These are phyloP conservation scores for Gossypium davidsonii DNA, from an alignment of 441 rosid genomes.

Conservation along the genomic window DNA sequence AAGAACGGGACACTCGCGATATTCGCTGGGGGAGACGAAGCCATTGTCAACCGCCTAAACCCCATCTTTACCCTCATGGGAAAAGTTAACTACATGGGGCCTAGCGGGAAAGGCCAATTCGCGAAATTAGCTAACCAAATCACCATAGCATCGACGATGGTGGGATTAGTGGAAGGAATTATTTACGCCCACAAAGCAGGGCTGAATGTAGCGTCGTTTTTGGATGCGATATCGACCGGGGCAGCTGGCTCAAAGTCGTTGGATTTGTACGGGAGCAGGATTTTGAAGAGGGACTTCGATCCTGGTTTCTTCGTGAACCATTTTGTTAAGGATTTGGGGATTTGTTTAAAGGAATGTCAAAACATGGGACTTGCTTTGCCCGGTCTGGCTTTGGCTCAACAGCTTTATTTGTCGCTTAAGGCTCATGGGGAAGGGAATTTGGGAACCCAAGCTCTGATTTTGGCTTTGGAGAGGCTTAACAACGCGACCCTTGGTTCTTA, in stretches of 20 bases:
- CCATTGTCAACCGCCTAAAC: slow-evolving; percentile 36
- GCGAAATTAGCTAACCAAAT: slow-evolving; percentile 78
- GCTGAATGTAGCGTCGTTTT: slow-evolving; percentile 50
- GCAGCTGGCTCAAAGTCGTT: slow-evolving; percentile 72
- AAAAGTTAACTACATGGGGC: slow-evolving; percentile 73
- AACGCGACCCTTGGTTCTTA: slow-evolving; percentile 43
- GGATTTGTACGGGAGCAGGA: slow-evolving; percentile 53
- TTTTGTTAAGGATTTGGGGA: slow-evolving; percentile 80
- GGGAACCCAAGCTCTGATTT: slow-evolving; percentile 73
- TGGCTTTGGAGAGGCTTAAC: slow-evolving; percentile 79
- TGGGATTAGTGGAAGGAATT: slow-evolving; percentile 84
- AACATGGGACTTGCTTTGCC: slow-evolving; percentile 76
- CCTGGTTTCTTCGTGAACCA: slow-evolving; percentile 81
- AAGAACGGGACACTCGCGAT: slow-evolving; percentile 62
- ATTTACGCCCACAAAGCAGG: slow-evolving; percentile 74
- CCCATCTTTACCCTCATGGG: slow-evolving; percentile 69
- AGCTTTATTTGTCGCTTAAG: slow-evolving; percentile 81
- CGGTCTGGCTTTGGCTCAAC: slow-evolving; percentile 77
- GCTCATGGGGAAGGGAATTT: slow-evolving; percentile 83
- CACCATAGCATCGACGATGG: slow-evolving; percentile 76
- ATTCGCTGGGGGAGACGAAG: slow-evolving; percentile 69
- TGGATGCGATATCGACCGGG: slow-evolving; percentile 61
- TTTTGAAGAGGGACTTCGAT: slow-evolving; percentile 70
- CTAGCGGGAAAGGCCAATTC: slow-evolving; percentile 74
- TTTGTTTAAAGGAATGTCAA: slow-evolving; percentile 78